Base-by-base conservation (phyloP, 225 moss, liverwort and hornwort genomes). In the Asterella californica region DNA sequence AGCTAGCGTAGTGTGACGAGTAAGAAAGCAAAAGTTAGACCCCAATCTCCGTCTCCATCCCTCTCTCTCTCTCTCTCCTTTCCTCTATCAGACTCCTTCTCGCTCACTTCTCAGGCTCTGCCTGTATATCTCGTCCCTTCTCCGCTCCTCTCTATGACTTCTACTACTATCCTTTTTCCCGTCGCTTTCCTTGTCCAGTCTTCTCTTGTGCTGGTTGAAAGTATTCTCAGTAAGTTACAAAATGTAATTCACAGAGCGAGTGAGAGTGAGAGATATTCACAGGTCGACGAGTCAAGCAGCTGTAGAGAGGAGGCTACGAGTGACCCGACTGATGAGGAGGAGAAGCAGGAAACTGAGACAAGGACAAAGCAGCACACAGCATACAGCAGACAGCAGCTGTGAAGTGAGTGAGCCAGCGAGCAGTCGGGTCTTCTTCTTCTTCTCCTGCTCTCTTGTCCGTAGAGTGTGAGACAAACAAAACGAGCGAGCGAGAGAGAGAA, bases 1-100 rank as follows among this genome's bases (percentile, higher is more conserved):
- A 47, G 32, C 11, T 10, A 21, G 15, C 69, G 53, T 67, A 76
- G 76, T 81, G 76, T 77, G 82, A 60, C 60, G 10, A 47, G 55
- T 66, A 61, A 77, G 70, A 59, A 60, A 36, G 24, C 29, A 80
- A 30, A 65, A 65, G 65, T 12, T n/a, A n/a, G n/a, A n/a, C n/a
- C n/a, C n/a, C n/a, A n/a, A n/a, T n/a, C n/a, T n/a, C n/a, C n/a
- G n/a, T n/a, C n/a, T n/a, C n/a, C n/a, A n/a, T n/a, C n/a, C n/a
- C n/a, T n/a, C n/a, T n/a, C n/a, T n/a, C n/a, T n/a, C n/a, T n/a
- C n/a, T n/a, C n/a, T n/a, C n/a, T n/a, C n/a, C n/a, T n/a, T n/a
- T n/a, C n/a, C 22, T 57, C 60, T 76, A 33, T 59, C 17, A 11
- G 29, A 27, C 38, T 38, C 33, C 38, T 12, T 55, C 34, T 30